Conservation (phyloP, 73 alveolate species). For the Blepharisma stoltei region DNA sequence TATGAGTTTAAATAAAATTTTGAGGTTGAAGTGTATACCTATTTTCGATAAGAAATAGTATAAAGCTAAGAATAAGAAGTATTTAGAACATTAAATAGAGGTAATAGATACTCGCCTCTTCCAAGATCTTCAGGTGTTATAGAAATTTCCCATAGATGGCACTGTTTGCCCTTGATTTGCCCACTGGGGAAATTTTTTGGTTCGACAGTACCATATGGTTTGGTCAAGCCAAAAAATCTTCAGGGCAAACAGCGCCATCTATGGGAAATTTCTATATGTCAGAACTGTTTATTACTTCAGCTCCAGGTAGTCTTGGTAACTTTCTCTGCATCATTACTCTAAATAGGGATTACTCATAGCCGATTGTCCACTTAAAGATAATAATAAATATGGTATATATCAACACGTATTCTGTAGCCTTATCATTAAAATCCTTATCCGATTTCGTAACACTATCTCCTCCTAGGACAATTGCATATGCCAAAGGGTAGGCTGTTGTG, state of each 20-base stretch:
- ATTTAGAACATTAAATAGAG: too few relatives aligned
- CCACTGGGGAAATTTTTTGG: too few relatives aligned
- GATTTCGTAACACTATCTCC: not conserved
- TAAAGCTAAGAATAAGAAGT: too few relatives aligned
- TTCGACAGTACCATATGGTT: too few relatives aligned
- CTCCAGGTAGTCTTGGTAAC: not conserved
- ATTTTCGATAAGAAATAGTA: too few relatives aligned
- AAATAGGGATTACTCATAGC: not conserved
- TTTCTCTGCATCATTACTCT: not conserved
- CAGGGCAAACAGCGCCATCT: too few relatives aligned
- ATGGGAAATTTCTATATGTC: too few relatives aligned
- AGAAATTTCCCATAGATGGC: too few relatives aligned
- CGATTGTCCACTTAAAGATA: not conserved
- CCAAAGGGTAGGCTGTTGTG: conserved; percentile 1
- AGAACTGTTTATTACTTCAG: not conserved
- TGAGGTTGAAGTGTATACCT: too few relatives aligned
- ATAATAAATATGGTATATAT: not conserved
- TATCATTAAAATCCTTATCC: not conserved
- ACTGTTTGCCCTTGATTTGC: too few relatives aligned
- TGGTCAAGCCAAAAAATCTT: too few relatives aligned
- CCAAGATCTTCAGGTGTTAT: not conserved
- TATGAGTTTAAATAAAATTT: too few relatives aligned
- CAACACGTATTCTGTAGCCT: not conserved
- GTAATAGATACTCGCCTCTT: not conserved
- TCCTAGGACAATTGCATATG: not conserved